Percentiles rank a stretch among this genome's conserved stretches.
phyloP scores from a whole-genome alignment of 352 stramenopile genomes.

The Discostella stelligera region DNA sequence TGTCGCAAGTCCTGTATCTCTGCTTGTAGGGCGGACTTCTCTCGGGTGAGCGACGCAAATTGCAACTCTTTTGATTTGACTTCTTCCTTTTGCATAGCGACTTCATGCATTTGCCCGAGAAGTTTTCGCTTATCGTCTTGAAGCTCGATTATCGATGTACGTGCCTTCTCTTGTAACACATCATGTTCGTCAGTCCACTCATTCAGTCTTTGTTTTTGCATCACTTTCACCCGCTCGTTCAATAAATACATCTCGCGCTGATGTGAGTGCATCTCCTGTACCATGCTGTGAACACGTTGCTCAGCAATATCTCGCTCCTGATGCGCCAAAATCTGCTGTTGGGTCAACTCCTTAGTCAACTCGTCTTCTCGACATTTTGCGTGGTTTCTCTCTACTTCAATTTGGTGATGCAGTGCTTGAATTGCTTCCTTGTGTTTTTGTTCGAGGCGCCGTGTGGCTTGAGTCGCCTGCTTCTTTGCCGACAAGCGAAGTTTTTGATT shows the following conservation, averaged over 20 bases:
- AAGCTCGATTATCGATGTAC: conserved; percentile 22
- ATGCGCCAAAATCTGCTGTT: conserved; percentile 20
- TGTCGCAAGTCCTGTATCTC: conserved; percentile 18
- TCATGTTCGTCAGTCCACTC: conserved; percentile 43
- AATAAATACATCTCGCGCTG: conserved; percentile 40
- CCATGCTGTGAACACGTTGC: conserved; percentile 13
- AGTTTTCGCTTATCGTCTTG: conserved; percentile 32
- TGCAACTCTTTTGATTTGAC: conserved; percentile 28
- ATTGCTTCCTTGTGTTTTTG: conserved; percentile 42
- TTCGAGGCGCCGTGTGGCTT: conserved; percentile 27
- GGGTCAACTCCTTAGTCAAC: conserved; percentile 19
- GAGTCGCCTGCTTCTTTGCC: conserved; percentile 47
- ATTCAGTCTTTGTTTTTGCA: conserved; percentile 34
- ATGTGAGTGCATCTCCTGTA: conserved; percentile 35
- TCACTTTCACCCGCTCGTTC: conserved; percentile 35
- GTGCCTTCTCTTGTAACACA: conserved; percentile 6
- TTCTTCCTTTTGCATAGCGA: conserved; percentile 28
- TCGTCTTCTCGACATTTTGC: conserved; percentile 22
- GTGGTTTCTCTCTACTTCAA: conserved; percentile 30
- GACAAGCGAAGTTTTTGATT: conserved; percentile 49
- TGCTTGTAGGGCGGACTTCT: conserved; percentile 17
- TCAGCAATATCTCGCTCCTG: conserved; percentile 20
- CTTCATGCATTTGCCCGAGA: conserved; percentile 25
- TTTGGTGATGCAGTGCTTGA: conserved; percentile 24
- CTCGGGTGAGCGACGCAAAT: conserved; percentile 20